A percentile compares a stretch with the other conserved stretches of the same genome.
Evolutionary conservation across 2,329 filamentous ascomycete species (phyloP).

Genomic region (Epichloe glyceriae): DNA sequence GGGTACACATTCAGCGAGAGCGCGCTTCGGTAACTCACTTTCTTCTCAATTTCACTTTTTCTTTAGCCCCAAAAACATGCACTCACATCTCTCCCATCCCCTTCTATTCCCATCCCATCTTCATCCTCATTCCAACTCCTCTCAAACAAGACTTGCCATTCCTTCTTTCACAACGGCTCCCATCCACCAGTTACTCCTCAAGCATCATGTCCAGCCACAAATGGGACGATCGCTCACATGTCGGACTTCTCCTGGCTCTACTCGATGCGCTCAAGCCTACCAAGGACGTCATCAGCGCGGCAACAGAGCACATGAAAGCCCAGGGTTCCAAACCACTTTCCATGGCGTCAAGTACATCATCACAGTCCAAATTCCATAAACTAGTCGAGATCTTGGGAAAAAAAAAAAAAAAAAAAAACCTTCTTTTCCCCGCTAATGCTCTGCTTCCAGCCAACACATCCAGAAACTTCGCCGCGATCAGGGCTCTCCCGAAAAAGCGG

Average conservation of each 20-base stretch:
- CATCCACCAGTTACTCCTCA: not conserved
- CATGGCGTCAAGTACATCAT: constrained; percentile 25
- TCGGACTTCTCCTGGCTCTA: constrained; percentile 25
- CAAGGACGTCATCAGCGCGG: constrained; percentile 18
- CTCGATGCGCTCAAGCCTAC: constrained; percentile 23
- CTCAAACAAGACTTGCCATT: not conserved
- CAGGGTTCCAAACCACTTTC: constrained; percentile 26
- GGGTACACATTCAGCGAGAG: constrained; percentile 28
- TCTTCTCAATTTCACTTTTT: not conserved
- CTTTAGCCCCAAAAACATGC: not conserved
- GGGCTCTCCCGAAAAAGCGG: constrained; percentile 10
- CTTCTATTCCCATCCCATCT: not conserved
- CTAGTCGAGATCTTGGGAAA: not conserved
- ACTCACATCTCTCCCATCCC: not conserved
- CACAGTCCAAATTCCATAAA: constrained; percentile 6
- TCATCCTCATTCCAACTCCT: not conserved
- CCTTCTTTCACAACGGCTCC: not conserved
- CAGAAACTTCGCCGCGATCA: constrained; percentile 30
- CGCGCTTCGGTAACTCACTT: constrained; percentile 26
- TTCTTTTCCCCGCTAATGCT: not conserved
- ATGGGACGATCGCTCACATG: constrained; percentile 25
- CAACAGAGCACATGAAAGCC: constrained; percentile 18
- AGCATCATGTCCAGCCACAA: constrained; percentile 1
- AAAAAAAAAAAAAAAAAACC: too few relatives aligned
- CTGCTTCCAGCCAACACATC: constrained; percentile 28